Evolutionary conservation across 1,284 basidiomycete species (phyloP).

Genomic region (Trichosporon asahii): DNA sequence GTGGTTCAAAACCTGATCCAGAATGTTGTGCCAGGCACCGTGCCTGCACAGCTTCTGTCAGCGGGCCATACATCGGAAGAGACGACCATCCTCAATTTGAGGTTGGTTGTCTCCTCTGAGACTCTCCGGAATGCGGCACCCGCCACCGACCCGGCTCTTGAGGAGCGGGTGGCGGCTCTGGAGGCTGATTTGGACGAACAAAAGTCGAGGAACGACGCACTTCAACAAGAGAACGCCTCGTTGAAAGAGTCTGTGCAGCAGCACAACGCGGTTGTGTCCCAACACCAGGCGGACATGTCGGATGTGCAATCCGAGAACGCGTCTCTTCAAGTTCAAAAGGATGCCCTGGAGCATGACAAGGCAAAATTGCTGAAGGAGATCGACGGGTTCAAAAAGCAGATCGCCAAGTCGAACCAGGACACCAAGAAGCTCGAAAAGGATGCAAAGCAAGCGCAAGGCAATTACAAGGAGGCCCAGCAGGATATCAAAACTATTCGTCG

Average conservation of each 20-base stretch:
- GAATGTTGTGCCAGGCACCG: not conserved
- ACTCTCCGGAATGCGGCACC: not conserved
- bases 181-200: not conserved
- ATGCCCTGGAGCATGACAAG: not conserved
- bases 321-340: not conserved
- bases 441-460: conserved; percentile 11
- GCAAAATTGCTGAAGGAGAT: not conserved
- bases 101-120: not conserved
- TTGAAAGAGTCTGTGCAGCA: not conserved
- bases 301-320: conserved; percentile 7
- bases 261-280: not conserved
- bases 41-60: not conserved
- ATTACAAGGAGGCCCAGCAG: conserved; percentile 13
- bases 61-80: not conserved
- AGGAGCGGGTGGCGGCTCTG: not conserved
- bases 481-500: not conserved
- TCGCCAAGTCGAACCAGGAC: not conserved
- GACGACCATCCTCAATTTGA: not conserved
- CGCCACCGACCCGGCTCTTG: not conserved
- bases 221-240: not conserved
- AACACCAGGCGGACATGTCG: conserved; percentile 3
- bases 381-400: not conserved
- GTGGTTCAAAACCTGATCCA: not conserved
- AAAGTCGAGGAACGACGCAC: not conserved
- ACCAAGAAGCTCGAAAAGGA: conserved; percentile 13